phyloP scores from a whole-genome alignment of 768 basidiomycete species.

The Tricholoma sp. region DNA sequence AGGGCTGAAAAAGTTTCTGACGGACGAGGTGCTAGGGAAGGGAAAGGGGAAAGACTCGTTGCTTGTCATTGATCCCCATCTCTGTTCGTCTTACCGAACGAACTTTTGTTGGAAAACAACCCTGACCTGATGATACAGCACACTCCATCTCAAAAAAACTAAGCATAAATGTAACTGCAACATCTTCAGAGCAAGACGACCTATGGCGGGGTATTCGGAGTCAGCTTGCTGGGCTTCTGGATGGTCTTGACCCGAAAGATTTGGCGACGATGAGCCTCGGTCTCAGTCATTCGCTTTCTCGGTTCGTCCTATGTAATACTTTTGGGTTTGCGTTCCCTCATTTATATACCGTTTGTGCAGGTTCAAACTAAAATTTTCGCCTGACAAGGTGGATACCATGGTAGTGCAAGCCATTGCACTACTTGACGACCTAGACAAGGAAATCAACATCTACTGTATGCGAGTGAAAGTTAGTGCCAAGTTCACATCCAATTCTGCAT shows the following conservation, averaged over 20 bases:
- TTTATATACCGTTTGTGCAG: conserved; percentile 32
- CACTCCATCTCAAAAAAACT: conserved; percentile 91
- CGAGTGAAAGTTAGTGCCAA: conserved; percentile 78
- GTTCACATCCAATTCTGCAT: background rate
- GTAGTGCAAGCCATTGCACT: conserved; percentile 98
- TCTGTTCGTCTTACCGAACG: conserved; percentile 52
- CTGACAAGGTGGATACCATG: conserved; percentile 99
- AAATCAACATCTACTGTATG: conserved; percentile 99
- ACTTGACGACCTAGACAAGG: conserved; percentile 98
- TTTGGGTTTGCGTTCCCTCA: background rate
- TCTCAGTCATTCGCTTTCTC: conserved; percentile 93
- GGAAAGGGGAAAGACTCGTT: conserved; percentile 83
- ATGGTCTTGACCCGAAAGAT: conserved; percentile 90
- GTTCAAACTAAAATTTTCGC: conserved; percentile 99
- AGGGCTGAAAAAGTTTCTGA: conserved; percentile 89
- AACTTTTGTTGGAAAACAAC: background rate
- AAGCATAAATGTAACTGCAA: conserved; percentile 77
- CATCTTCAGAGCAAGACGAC: conserved; percentile 54
- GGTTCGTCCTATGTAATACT: conserved; percentile 41
- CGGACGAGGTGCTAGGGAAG: conserved; percentile 81
- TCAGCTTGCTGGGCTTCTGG: conserved; percentile 81
- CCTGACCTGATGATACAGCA: conserved; percentile 35
- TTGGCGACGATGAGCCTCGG: conserved; percentile 97
- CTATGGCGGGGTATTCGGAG: conserved; percentile 94
- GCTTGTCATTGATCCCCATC: conserved; percentile 83